phyloP scores from a whole-genome alignment of 495 filamentous ascomycete species.

The Talaromyces borbonicus region DNA sequence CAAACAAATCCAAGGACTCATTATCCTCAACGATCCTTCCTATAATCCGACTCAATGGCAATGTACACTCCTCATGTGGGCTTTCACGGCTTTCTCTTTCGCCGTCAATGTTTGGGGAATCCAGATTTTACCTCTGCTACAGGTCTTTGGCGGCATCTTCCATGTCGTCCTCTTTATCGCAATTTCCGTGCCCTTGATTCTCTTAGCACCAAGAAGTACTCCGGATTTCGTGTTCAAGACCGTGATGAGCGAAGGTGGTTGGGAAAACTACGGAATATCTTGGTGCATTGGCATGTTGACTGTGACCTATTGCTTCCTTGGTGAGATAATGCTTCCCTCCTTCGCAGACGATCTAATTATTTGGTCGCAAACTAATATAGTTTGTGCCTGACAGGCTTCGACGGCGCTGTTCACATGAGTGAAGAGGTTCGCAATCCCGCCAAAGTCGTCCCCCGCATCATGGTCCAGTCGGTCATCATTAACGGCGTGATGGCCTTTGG shows the following conservation, averaged over 20 bases:
- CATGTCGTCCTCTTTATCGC: conserved; percentile 40
- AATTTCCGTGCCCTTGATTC: conserved; percentile 30
- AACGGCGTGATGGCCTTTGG: conserved; percentile 28
- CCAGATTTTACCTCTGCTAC: conserved; percentile 32
- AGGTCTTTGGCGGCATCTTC: conserved; percentile 33
- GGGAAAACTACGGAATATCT: conserved; percentile 28
- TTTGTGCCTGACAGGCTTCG: conserved; percentile 12
- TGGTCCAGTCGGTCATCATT: conserved; percentile 24
- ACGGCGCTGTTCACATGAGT: conserved; percentile 23
- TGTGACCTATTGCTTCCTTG: conserved; percentile 20
- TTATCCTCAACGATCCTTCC: conserved; percentile 29
- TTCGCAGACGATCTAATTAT: background rate
- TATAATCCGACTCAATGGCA: conserved; percentile 36
- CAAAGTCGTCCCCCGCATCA: conserved; percentile 20
- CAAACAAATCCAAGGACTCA: conserved; percentile 33
- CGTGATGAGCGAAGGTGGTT: conserved; percentile 26
- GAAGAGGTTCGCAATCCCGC: conserved; percentile 32
- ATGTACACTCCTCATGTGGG: conserved; percentile 36
- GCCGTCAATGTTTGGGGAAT: conserved; percentile 33
- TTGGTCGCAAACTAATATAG: background rate
- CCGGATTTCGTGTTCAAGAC: conserved; percentile 34
- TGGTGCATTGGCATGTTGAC: conserved; percentile 31
- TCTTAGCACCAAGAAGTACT: conserved; percentile 30
- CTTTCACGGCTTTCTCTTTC: conserved; percentile 18
- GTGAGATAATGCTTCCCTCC: conserved; percentile 8